Percentiles rank a stretch among this genome's conserved stretches.
Conservation (phyloP, 148 eudicot genomes). For the Dysphania ambrosioides region DNA sequence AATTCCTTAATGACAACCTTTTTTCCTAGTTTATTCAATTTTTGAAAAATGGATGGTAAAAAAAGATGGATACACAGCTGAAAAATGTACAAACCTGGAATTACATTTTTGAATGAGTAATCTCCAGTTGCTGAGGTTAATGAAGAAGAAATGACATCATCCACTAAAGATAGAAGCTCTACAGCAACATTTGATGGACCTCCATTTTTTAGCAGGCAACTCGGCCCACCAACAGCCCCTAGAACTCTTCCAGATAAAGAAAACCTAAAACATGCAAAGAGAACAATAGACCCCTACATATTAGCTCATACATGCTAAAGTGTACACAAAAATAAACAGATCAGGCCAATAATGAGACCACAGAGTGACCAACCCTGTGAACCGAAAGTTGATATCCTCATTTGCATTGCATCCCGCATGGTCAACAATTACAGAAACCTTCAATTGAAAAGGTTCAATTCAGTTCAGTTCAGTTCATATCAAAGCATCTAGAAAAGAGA, state of each 20-base stretch:
- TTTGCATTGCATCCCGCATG: constrained; percentile 90
- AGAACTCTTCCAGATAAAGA: constrained; percentile 75
- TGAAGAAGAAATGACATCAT: constrained; percentile 65
- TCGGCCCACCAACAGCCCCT: constrained; percentile 85
- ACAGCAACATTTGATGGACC: constrained; percentile 88
- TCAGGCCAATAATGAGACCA: neutral
- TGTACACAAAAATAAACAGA: neutral
- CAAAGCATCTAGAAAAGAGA: constrained; percentile 13
- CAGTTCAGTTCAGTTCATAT: constrained; percentile 25
- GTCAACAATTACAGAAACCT: constrained; percentile 82
- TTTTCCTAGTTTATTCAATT: too few species aligned
- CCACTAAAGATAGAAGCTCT: constrained; percentile 65
- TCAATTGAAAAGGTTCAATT: constrained; percentile 21
- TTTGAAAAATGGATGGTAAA: neutral
- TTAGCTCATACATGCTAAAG: constrained; percentile 8
- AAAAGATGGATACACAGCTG: neutral
- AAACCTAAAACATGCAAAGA: constrained; percentile 50
- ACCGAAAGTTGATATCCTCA: constrained; percentile 89
- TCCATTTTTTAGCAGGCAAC: constrained; percentile 63
- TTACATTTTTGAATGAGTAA: constrained; percentile 64
- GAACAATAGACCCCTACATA: neutral
- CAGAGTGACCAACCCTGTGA: constrained; percentile 68
- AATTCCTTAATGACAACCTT: too few species aligned
- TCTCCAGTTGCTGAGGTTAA: constrained; percentile 66
- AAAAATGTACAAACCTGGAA: constrained; percentile 56